Evolutionary conservation across 1,284 basidiomycete genomes (phyloP), one percentile per base, ranked within the genome.

Genomic region (Ustilago xerochloae): DNA sequence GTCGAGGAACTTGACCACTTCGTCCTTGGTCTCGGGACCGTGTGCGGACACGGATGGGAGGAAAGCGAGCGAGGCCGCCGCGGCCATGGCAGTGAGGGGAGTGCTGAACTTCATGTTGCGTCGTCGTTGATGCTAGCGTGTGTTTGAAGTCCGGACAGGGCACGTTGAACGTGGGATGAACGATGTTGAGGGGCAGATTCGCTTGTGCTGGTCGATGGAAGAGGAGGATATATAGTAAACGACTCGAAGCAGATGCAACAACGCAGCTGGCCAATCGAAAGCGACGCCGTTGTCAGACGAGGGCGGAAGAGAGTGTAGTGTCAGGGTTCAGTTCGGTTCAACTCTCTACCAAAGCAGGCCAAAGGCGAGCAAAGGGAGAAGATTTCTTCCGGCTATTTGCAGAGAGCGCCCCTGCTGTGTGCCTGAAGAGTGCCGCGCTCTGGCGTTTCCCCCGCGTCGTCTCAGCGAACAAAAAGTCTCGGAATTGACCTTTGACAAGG

Each of bases 1-100:
- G 48, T 73, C 80, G 43, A 79, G 67, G 69, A 79, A 83, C 43
- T 72, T 69, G 53, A 75, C 59, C 20, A 84, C 80, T 39, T 84
- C 79, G 4, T 83, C 76, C 24, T 77, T 73, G 18, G 81, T 79
- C 59, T 81, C 77, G 48, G 79, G 77, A 32, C 74, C 84, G 54
- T 83, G 83, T 48, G 78, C 83, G 49, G 73, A 53, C 10, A 53
- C 60, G 6, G 60, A 56, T 15, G 60, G 68, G n/a, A 66, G 63
- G n/a, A 75, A 39, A 4, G 63, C 56, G 49, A 74, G 33, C 6
- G 66, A 65, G 9, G 63, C 63, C 26, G 59, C 63, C n/a, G 67
- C 63, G 15, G 66, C 59, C 26, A 60, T 32, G n/a, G 72, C 60
- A 9, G 72, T 46, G 41, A 75, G 47, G 5, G 72, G 45, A 32